Conservation (phyloP, 768 basidiomycete genomes). For the Antrodiella citrinella region DNA sequence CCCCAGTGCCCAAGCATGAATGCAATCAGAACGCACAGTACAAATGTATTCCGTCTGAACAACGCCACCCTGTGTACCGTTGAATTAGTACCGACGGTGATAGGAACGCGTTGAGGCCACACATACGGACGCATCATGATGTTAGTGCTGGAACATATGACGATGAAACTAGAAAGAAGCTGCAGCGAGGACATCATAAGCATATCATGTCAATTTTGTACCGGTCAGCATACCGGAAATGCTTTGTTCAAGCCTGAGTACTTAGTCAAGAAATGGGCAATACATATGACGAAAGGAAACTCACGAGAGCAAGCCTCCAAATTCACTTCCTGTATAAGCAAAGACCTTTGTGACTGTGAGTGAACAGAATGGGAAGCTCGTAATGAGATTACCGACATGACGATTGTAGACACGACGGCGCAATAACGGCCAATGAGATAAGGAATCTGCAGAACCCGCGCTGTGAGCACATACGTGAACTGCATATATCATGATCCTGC, state of each 20-base stretch:
- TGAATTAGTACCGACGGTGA: too few species aligned
- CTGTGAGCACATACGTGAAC: not conserved
- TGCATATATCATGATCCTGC: too few species aligned
- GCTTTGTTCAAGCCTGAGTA: not conserved
- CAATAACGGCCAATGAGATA: slow-evolving; percentile 6
- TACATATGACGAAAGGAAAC: not conserved
- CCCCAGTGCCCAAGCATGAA: not conserved
- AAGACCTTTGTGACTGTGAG: too few species aligned
- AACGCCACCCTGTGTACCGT: not conserved
- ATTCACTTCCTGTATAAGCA: too few species aligned
- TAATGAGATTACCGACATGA: slow-evolving; percentile 1
- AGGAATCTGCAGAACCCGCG: not conserved
- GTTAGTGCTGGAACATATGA: not conserved
- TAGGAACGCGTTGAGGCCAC: too few species aligned
- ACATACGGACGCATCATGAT: not conserved
- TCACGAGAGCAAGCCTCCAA: not conserved
- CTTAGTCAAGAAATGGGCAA: too few species aligned
- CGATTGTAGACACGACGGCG: not conserved
- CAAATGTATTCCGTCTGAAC: not conserved
- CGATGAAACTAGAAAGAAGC: not conserved
- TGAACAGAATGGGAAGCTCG: too few species aligned
- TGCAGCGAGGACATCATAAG: not conserved
- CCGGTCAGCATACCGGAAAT: not conserved
- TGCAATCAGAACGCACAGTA: not conserved
- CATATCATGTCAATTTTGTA: not conserved